These are phyloP conservation scores for Penstemon newberryi DNA, from an alignment of 257 asterid species.

Conservation along the genomic window DNA sequence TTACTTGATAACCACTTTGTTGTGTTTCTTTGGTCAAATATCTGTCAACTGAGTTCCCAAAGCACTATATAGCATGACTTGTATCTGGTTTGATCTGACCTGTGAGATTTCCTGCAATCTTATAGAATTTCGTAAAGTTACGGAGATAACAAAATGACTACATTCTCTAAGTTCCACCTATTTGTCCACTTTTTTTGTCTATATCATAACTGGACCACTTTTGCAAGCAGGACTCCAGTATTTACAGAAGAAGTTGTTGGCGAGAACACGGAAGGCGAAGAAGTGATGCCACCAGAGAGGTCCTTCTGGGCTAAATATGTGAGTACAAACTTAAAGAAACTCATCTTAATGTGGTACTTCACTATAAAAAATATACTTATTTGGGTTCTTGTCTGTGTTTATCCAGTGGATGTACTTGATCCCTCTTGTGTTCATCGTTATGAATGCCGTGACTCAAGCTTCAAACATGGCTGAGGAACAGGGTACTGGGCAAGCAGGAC, in stretches of 20 bases:
- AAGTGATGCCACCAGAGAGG: constrained; percentile 70
- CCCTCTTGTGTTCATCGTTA: constrained; percentile 85
- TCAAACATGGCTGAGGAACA: constrained; percentile 91
- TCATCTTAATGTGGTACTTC: constrained; percentile 2
- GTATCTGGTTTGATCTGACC: background rate
- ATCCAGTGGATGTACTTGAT: constrained; percentile 97
- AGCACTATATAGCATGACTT: constrained; percentile 1
- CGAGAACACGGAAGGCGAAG: constrained; percentile 77
- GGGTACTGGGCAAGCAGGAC: constrained; percentile 65
- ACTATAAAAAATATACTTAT: constrained; percentile 1
- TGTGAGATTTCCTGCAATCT: constrained; percentile 8
- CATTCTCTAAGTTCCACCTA: constrained; percentile 11
- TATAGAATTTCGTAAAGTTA: background rate
- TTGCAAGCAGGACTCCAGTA: constrained; percentile 72
- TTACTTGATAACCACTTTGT: background rate
- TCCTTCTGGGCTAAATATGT: constrained; percentile 99
- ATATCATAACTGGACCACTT: constrained; percentile 21
- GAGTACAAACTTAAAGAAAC: constrained; percentile 35
- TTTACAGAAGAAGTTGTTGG: constrained; percentile 68
- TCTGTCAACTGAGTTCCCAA: background rate
- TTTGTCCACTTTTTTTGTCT: constrained; percentile 18
- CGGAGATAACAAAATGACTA: constrained; percentile 8
- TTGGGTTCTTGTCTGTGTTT: constrained; percentile 19
- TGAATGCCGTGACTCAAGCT: constrained; percentile 97
- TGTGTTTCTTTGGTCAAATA: background rate